A percentile compares a stretch with the other conserved stretches of the same genome.
Evolutionary conservation across 768 basidiomycete species (phyloP).

Genomic region (Pisolithus orientalis): DNA sequence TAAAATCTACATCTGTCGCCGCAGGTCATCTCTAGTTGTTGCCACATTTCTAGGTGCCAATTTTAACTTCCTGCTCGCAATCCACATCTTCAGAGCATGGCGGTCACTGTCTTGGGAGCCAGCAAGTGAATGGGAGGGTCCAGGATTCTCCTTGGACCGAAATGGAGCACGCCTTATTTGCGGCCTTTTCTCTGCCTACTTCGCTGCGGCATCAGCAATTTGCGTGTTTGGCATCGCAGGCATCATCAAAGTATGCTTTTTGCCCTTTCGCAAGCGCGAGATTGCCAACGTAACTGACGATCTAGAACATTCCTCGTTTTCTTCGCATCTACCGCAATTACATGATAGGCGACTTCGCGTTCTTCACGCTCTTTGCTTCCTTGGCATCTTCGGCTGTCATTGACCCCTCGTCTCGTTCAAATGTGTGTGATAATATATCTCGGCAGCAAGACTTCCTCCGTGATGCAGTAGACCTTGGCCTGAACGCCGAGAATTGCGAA

Average conservation of each 20-base stretch:
- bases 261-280: background rate
- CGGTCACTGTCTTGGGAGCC: slow-evolving; percentile 40
- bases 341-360: slow-evolving; percentile 71
- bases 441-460: slow-evolving; percentile 71
- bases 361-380: slow-evolving; percentile 54
- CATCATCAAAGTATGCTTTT: slow-evolving; percentile 52
- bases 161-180: slow-evolving; percentile 47
- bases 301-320: slow-evolving; percentile 55
- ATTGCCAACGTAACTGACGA: background rate
- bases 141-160: slow-evolving; percentile 33
- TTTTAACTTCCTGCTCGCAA: slow-evolving; percentile 35
- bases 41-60: slow-evolving; percentile 35
- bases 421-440: slow-evolving; percentile 69
- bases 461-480: slow-evolving; percentile 61
- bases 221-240: slow-evolving; percentile 62
- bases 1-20: slow-evolving; percentile 2
- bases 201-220: slow-evolving; percentile 57
- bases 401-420: slow-evolving; percentile 46
- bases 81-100: slow-evolving; percentile 38
- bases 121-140: slow-evolving; percentile 46
- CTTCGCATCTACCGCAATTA: slow-evolving; percentile 81
- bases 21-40: slow-evolving; percentile 32
- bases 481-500: slow-evolving; percentile 78
- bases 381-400: slow-evolving; percentile 56
- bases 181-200: slow-evolving; percentile 60